Evolutionary conservation across 345 rosid species (phyloP), one percentile per base, ranked within the genome.

Genomic region (Atalantia buxifolia): DNA sequence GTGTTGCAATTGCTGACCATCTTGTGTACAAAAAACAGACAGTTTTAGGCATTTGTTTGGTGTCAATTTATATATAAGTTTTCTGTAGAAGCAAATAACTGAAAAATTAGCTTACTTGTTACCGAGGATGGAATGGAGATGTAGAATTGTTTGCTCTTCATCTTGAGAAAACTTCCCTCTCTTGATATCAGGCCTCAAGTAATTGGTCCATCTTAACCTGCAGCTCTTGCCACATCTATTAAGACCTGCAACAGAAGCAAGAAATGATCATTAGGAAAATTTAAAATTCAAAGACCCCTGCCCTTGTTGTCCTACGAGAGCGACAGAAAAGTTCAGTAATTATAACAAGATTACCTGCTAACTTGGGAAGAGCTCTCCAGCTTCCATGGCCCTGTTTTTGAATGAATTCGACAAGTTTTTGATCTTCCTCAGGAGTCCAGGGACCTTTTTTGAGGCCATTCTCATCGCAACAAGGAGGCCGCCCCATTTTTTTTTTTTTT

Each of bases 181-280:
- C 86, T 91, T 92, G 77, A 92, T 91, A 69, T 89, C 94, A 56
- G 97, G 97, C 79, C 92, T 88, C 67, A 92, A 61, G 80, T 92
- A 92, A 81, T 92, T 92, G 60, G 93, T 90, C 97, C 97, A 92
- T 79, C 97, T 88, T 45, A 92, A 71, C 78, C 97, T 88, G 71
- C 97, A 92, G 82, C 97, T 92, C 87, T 92, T 92, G 61, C 97
- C 95, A 76, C 94, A 91, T 77, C 97, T 87, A 60, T 92, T 92
- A 62, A 92, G 89, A 83, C 88, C 97, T 92, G 84, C 72, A 76
- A 77, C 6, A 59, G 31, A 74, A 33, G 63, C 1, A 45, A 12
- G 4, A 71, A 33, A 61, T 24, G 18, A 28, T 18, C 57, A n/a
- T 24, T 36, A 59, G 30, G 72, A 33, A 30, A 33, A 30, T 59